Conservation (phyloP, 2,329 filamentous ascomycete genomes). For the Gnomoniopsis sp. region DNA sequence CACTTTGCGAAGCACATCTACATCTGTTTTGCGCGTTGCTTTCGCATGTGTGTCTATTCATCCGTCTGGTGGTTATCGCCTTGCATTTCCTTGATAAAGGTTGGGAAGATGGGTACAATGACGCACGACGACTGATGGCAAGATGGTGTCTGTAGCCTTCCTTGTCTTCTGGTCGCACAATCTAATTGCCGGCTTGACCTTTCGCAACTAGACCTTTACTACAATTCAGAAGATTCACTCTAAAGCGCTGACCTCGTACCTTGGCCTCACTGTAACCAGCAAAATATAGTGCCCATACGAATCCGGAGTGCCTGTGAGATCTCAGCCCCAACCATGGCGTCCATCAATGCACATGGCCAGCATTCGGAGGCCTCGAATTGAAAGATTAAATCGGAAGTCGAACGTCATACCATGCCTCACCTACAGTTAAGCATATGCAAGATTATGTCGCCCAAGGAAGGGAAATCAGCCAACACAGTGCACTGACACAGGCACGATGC, state of each 20-base stretch:
- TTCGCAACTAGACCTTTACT: not conserved
- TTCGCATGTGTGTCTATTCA: slow-evolving; percentile 1
- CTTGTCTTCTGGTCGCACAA: slow-evolving; percentile 11
- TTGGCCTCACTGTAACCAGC: not conserved
- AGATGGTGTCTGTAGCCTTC: slow-evolving; percentile 16
- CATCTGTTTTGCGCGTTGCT: slow-evolving; percentile 1
- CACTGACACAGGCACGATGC: slow-evolving; percentile 9
- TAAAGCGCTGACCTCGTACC: not conserved
- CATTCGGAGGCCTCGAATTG: not conserved
- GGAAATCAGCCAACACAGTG: not conserved
- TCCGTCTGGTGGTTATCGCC: not conserved
- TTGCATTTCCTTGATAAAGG: slow-evolving; percentile 5
- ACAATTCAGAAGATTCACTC: not conserved
- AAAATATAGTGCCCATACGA: not conserved
- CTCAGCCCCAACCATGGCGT: not conserved
- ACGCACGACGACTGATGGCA: slow-evolving; percentile 5
- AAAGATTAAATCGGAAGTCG: not conserved
- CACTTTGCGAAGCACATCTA: slow-evolving; percentile 6
- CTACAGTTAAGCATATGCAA: not conserved
- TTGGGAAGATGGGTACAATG: slow-evolving; percentile 10
- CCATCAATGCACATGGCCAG: not conserved
- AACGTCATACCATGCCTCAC: slow-evolving; percentile 1
- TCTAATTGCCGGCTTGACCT: slow-evolving; percentile 8
- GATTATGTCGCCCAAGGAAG: not conserved
- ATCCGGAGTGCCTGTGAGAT: no score